Base-by-base conservation (phyloP, 768 basidiomycete species). In the Ramaria rubella region DNA sequence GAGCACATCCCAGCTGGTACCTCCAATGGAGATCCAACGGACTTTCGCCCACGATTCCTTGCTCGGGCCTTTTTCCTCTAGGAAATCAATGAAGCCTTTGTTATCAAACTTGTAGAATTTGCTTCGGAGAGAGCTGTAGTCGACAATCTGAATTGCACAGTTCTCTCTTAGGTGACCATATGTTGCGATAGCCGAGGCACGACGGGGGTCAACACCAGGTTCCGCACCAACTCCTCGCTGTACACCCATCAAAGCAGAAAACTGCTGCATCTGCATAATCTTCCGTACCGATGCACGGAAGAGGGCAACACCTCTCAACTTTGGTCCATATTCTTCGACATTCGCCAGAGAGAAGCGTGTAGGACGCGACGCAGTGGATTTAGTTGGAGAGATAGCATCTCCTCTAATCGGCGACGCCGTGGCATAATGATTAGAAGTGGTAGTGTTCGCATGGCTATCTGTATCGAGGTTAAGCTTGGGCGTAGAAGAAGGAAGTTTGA, bases 21-120 rank as follows among this genome's bases (percentile, higher is more conserved):
- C 87, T 23, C 78, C 81, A 59, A 87, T 76, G 61, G 85, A 85
- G 52, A 87, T 86, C 86, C 85, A 89, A 51, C 87, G 71, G n/a
- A 86, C 86, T 64, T 80, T 84, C 24, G 78, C 79, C 83, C 83
- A 86, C 3, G 78, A 68, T 59, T 82, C 80, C 56, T 70, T 67
- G 57, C 77, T 75, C 6, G 78, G 77, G 6, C 59, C 66, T 12
- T 66, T 64, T 58, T 77, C 72, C 17, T 72, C 63, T 69, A 88
- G 73, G 57, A 84, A 68, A 8, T 76, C 68, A n/a, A 85, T 68
- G 67, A 88, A 86, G 60, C 80, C 80, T 26, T 61, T 65, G 61
- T 87, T 87, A 52, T 74, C 76, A 80, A 85, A 82, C 55, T 72
- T 73, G 26, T 76, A 76, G 53, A 75, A 74, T 50, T 73, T 80